These are phyloP conservation scores for Lepraria neglecta DNA, from an alignment of 495 filamentous ascomycete genomes.

Conservation along the genomic window DNA sequence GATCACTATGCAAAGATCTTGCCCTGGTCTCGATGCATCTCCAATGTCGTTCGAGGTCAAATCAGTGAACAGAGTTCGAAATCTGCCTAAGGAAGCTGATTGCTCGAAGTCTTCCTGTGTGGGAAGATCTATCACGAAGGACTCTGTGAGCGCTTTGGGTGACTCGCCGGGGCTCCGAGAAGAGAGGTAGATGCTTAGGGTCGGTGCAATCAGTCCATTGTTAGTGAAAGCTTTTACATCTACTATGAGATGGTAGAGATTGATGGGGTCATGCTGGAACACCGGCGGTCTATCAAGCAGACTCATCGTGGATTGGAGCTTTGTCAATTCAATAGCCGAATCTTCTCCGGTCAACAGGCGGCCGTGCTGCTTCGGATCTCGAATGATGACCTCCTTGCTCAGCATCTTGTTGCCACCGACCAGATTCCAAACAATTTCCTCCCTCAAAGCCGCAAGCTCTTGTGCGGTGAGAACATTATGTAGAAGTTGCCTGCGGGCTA, in stretches of 20 bases:
- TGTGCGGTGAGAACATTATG: slow-evolving; percentile 84
- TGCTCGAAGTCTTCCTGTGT: slow-evolving; percentile 59
- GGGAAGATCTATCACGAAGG: slow-evolving; percentile 72
- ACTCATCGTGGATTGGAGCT: slow-evolving; percentile 91
- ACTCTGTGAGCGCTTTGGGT: slow-evolving; percentile 70
- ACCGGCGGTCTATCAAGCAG: slow-evolving; percentile 74
- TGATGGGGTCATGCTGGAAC: slow-evolving; percentile 57
- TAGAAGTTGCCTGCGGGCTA: slow-evolving; percentile 78
- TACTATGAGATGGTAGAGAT: slow-evolving; percentile 77
- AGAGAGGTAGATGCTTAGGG: slow-evolving; percentile 73
- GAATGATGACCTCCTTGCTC: slow-evolving; percentile 84
- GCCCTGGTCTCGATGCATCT: slow-evolving; percentile 58
- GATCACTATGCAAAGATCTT: slow-evolving; percentile 76
- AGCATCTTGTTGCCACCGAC: slow-evolving; percentile 91
- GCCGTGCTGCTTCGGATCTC: slow-evolving; percentile 76
- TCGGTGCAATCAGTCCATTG: slow-evolving; percentile 61
- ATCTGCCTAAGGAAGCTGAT: slow-evolving; percentile 44
- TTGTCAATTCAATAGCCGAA: slow-evolving; percentile 84
- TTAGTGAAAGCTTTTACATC: slow-evolving; percentile 76
- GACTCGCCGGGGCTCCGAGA: slow-evolving; percentile 55
- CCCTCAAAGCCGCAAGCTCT: slow-evolving; percentile 68
- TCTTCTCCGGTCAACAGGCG: slow-evolving; percentile 85
- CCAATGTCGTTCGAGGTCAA: slow-evolving; percentile 76
- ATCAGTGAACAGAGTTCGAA: slow-evolving; percentile 84
- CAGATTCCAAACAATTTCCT: slow-evolving; percentile 90